Percentiles rank a stretch among this genome's conserved stretches.
phyloP scores from a whole-genome alignment of 768 basidiomycete species.

The Mycena pura region DNA sequence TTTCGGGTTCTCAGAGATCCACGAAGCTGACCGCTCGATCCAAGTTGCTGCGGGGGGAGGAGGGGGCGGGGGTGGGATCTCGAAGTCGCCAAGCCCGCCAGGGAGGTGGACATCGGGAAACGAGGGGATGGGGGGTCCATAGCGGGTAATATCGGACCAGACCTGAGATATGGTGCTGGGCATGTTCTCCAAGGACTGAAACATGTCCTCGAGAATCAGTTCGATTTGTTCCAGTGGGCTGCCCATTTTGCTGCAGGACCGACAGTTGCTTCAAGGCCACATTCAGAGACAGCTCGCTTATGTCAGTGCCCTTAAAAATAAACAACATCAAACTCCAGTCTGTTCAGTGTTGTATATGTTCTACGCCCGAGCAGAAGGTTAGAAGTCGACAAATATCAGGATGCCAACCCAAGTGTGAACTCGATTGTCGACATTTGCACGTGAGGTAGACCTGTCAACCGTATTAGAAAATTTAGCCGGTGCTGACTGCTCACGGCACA shows the following conservation, averaged over 20 bases:
- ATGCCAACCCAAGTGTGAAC: no score
- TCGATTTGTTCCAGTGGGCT: slow-evolving; percentile 71
- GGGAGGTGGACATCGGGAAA: slow-evolving; percentile 62
- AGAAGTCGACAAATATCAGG: no score
- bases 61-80: slow-evolving; percentile 74
- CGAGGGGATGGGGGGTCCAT: slow-evolving; percentile 71
- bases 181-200: slow-evolving; percentile 64
- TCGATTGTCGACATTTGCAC: no score
- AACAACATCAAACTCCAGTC: no score
- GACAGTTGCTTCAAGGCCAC: neutral
- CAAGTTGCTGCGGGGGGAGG: slow-evolving; percentile 56
- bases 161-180: slow-evolving; percentile 64
- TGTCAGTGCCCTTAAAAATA: no score
- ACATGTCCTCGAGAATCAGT: slow-evolving; percentile 57
- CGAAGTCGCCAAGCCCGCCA: slow-evolving; percentile 67
- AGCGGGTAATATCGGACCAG: slow-evolving; percentile 82
- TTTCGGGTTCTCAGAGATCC: slow-evolving; percentile 67
- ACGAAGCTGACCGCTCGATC: slow-evolving; percentile 55
- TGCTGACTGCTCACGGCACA: no score
- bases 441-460: no score
- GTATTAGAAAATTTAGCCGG: no score
- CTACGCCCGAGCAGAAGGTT: no score
- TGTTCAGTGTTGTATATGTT: no score
- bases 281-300: neutral
- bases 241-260: slow-evolving; percentile 15